Base-by-base conservation (phyloP, 805 yeast species). In the Saccharomycopsis vini region DNA sequence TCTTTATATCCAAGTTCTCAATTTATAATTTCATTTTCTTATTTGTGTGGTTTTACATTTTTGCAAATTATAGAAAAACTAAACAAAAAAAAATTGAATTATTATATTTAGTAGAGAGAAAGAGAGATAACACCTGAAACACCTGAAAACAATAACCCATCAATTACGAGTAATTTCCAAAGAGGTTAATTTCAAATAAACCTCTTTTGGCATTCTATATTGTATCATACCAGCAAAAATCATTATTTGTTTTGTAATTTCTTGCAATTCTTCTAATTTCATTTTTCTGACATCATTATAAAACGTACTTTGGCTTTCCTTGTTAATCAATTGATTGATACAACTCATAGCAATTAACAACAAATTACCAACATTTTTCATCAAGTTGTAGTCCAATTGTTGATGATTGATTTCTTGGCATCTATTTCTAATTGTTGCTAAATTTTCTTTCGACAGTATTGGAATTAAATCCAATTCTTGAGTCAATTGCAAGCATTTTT, bases 221-320 rank as follows among this genome's bases (percentile, higher is more conserved):
- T 86, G 95, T 30, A 89, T 81, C 79, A 90, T 82, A 49, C 97
- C 97, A 5, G 97, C 95, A 60, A 82, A 90, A 3, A 89, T 77
- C 88, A 89, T 87, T 61, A 95, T 83, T 61, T 87, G 87, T 60
- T 78, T 81, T 2, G 95, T 87, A 50, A 81, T 69, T 49, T 71
- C 72, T 40, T 69, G 68, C 56, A 86, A 64, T 34, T 75, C 73
- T 3, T 61, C 66, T 18, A 73, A 62, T 57, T 79, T 82, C 45
- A 72, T 75, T 34, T 68, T 72, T 46, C 72, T 73, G 10, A 73
- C 66, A 2, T 67, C 55, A 6, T 71, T 66, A 30, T 67, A 66
- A 52, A 64, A 75, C 24, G 55, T 57, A 44, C 69, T 63, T 12
- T 58, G 54, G 21, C 52, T 54, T 16, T 62, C 46, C 36, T 63